A percentile compares a stretch with the other conserved stretches of the same genome.
phyloP scores from a whole-genome alignment of 257 asterid genomes.

The Jasminum sambac region DNA sequence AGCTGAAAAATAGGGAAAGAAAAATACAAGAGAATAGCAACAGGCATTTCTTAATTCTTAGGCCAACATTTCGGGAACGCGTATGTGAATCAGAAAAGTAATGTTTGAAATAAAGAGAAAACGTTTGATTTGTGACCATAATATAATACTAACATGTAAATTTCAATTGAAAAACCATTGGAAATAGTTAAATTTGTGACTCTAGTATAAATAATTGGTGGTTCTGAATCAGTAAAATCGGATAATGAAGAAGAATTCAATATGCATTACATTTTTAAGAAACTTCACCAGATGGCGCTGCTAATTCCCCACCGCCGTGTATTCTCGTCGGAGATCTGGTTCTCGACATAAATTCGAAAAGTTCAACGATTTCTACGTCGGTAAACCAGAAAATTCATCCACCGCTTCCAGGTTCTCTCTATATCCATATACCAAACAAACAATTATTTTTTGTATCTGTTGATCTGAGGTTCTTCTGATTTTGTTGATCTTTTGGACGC shows the following conservation, averaged over 20 bases:
- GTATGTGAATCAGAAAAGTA: too few relatives aligned
- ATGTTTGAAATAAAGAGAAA: too few relatives aligned
- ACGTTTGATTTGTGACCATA: too few relatives aligned
- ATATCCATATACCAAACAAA: background rate
- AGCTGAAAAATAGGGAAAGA: too few relatives aligned
- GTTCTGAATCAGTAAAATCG: too few relatives aligned
- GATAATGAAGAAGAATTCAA: conserved; percentile 35
- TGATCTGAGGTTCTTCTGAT: background rate
- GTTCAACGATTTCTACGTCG: conserved; percentile 96
- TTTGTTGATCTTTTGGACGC: background rate
- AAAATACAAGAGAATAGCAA: too few relatives aligned
- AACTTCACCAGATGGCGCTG: conserved; percentile 16
- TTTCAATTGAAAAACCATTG: too few relatives aligned
- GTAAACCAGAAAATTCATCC: conserved; percentile 78
- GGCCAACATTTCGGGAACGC: too few relatives aligned
- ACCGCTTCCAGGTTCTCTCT: conserved; percentile 69
- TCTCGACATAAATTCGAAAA: conserved; percentile 71
- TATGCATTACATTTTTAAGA: background rate
- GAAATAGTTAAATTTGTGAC: too few relatives aligned
- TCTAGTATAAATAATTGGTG: too few relatives aligned
- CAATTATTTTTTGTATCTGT: background rate
- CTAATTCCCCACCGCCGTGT: conserved; percentile 26
- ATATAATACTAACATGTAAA: too few relatives aligned
- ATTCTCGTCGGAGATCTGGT: conserved; percentile 61
- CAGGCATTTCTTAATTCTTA: too few relatives aligned